Percentiles rank a stretch among this genome's conserved stretches.
These are phyloP conservation scores for Hemileia vastatrix DNA, from an alignment of 1,284 basidiomycete genomes.

Conservation along the genomic window DNA sequence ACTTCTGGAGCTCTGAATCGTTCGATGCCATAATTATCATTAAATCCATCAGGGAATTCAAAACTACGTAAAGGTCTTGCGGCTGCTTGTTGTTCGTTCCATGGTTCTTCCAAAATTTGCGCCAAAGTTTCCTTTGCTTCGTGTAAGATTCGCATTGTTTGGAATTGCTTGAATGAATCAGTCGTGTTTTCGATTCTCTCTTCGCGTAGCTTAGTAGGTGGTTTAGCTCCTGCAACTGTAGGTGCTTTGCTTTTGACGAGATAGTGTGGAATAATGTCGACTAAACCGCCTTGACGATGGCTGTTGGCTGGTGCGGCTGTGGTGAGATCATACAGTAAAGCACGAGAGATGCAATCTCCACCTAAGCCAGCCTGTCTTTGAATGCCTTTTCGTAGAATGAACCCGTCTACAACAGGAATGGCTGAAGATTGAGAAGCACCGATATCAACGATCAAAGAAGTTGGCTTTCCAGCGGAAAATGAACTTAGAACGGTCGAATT, in stretches of 20 bases:
- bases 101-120: constrained; percentile 71
- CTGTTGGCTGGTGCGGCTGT: background rate
- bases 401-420: constrained; percentile 93
- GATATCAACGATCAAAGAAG: constrained; percentile 86
- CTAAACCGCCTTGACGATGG: constrained; percentile 24
- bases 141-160: constrained; percentile 75
- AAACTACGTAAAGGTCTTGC: constrained; percentile 55
- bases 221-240: background rate
- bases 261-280: constrained; percentile 63
- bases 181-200: constrained; percentile 64
- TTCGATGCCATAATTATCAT: constrained; percentile 70
- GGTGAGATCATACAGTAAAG: constrained; percentile 14
- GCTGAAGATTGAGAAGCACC: constrained; percentile 80
- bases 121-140: constrained; percentile 85
- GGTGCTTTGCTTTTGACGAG: constrained; percentile 66
- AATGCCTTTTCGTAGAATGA: constrained; percentile 91
- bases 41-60: constrained; percentile 95
- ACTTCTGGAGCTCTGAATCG: constrained; percentile 78
- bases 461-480: constrained; percentile 92
- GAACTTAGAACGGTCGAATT: constrained; percentile 76
- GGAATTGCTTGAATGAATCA: constrained; percentile 67
- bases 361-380: too few species aligned
- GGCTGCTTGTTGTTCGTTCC: constrained; percentile 68
- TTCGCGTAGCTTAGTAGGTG: constrained; percentile 53
- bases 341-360: too few species aligned